Evolutionary conservation across 768 basidiomycete genomes (phyloP).

Genomic region (Serendipita sp.): DNA sequence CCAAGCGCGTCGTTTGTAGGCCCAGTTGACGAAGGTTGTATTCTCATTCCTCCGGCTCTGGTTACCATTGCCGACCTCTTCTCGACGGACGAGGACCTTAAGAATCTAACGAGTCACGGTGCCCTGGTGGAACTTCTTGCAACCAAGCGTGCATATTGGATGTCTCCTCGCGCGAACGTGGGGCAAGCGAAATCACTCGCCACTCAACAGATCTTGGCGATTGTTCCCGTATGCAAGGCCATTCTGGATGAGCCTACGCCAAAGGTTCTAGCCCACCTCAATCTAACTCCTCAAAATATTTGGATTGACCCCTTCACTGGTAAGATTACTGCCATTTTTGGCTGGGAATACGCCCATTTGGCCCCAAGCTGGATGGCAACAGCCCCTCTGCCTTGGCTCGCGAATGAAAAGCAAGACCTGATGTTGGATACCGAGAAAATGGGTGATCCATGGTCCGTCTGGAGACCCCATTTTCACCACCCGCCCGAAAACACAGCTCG

Average conservation of each 20-base stretch:
- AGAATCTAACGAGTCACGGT: neutral
- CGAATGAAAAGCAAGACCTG: neutral
- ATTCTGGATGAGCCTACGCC: neutral
- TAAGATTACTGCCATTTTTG: neutral
- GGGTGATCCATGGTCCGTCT: neutral
- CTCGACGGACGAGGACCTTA: neutral
- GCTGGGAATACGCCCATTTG: neutral
- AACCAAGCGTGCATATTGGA: neutral
- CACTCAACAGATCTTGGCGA: neutral
- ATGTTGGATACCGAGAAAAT: neutral
- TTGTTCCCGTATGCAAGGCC: neutral
- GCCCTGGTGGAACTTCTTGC: neutral
- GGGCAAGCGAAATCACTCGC: neutral
- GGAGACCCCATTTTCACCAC: neutral
- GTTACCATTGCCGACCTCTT: neutral
- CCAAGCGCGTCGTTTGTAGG: neutral
- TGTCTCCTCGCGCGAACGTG: neutral
- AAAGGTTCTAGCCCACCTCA: neutral
- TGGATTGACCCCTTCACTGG: constrained; percentile 1
- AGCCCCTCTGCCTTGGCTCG: neutral
- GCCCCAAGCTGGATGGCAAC: neutral
- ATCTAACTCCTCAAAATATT: neutral
- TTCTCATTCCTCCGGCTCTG: neutral
- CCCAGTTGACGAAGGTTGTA: neutral
- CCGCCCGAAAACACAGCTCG: neutral